phyloP scores from a whole-genome alignment of 805 yeast genomes.

The Lipomyces yamanashiensis region DNA sequence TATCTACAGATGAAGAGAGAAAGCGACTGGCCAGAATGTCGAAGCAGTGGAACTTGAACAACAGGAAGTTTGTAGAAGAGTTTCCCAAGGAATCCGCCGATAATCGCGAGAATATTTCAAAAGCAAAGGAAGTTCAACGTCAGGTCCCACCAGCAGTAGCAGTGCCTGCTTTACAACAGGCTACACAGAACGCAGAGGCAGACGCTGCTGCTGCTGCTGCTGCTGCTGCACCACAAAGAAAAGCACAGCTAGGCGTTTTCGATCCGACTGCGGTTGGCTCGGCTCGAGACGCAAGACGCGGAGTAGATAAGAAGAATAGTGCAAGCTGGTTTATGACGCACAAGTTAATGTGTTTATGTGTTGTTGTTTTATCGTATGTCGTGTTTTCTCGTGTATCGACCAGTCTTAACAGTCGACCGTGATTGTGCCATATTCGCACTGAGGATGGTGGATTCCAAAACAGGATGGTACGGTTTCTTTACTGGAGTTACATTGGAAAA shows the following conservation, averaged over 20 bases:
- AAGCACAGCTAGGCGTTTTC: slow-evolving; percentile 11
- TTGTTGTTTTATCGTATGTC: slow-evolving; percentile 9
- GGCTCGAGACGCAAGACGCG: neutral
- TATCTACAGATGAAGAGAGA: slow-evolving; percentile 65
- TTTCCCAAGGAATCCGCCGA: slow-evolving; percentile 69
- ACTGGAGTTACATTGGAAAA: too few relatives aligned
- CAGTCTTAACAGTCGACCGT: neutral
- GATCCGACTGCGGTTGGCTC: slow-evolving; percentile 11
- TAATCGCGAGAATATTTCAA: slow-evolving; percentile 47
- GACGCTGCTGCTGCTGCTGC: neutral
- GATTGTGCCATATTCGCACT: neutral
- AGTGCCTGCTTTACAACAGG: neutral
- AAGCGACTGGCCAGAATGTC: slow-evolving; percentile 62
- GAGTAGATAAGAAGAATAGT: neutral
- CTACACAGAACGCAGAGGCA: neutral
- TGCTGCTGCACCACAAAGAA: neutral
- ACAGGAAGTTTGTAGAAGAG: slow-evolving; percentile 60
- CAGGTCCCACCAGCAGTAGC: slow-evolving; percentile 25
- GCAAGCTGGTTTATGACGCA: slow-evolving; percentile 22
- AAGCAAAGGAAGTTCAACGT: neutral
- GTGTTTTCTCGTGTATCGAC: slow-evolving; percentile 17
- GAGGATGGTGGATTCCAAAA: too few relatives aligned
- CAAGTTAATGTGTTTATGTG: slow-evolving; percentile 23
- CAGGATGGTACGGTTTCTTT: too few relatives aligned
- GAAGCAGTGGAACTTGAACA: slow-evolving; percentile 69